These are phyloP conservation scores for Acer negundo DNA, from an alignment of 345 rosid genomes.

Conservation along the genomic window DNA sequence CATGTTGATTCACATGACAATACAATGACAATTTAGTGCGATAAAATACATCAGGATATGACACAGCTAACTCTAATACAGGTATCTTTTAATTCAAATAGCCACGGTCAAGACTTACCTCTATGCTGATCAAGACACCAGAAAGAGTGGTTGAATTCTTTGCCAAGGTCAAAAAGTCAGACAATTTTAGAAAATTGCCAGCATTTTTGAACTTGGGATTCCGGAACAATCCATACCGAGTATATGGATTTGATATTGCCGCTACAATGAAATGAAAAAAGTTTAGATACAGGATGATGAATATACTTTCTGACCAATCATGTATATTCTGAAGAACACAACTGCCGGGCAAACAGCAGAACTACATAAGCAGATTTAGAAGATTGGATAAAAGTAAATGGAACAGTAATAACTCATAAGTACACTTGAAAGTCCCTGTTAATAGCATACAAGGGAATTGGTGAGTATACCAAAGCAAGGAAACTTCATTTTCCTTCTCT, in stretches of 20 bases:
- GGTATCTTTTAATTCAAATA: neutral
- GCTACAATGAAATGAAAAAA: constrained; percentile 45
- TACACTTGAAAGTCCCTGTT: neutral
- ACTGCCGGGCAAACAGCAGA: neutral
- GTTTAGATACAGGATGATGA: neutral
- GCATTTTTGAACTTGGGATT: constrained; percentile 51
- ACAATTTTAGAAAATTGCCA: constrained; percentile 54
- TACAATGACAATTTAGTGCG: neutral
- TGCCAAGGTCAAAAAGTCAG: constrained; percentile 67
- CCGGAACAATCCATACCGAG: constrained; percentile 33
- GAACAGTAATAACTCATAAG: neutral
- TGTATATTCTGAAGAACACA: neutral
- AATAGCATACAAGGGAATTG: neutral
- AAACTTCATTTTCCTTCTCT: neutral
- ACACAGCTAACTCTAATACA: neutral
- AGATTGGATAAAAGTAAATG: neutral
- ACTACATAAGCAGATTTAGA: neutral
- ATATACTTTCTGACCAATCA: neutral
- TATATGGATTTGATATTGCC: constrained; percentile 54
- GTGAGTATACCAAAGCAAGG: neutral
- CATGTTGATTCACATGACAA: too few relatives aligned
- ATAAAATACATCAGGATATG: neutral
- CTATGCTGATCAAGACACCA: constrained; percentile 79
- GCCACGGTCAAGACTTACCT: constrained; percentile 55
- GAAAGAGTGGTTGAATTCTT: constrained; percentile 63